These are phyloP conservation scores for Picochlorum sp. DNA, from an alignment of 139 green algal species.

Conservation along the genomic window DNA sequence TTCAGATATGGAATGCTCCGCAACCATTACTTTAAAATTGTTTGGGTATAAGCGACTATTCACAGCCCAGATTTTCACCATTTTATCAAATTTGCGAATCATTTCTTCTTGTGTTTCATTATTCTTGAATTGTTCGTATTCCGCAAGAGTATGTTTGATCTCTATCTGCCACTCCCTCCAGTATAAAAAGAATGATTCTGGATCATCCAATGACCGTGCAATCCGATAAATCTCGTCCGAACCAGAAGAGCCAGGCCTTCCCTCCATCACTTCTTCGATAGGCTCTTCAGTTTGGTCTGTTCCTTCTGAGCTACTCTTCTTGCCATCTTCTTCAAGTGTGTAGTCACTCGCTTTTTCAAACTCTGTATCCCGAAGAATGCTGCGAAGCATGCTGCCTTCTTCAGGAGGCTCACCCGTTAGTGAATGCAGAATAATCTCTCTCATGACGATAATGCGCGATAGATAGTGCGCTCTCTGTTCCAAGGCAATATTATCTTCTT, in stretches of 20 bases:
- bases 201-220: neutral
- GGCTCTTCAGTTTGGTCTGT: neutral
- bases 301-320: neutral
- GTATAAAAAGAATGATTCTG: neutral
- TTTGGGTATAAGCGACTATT: slow-evolving; percentile 1
- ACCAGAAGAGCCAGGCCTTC: neutral
- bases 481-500: neutral
- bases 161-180: slow-evolving; percentile 1
- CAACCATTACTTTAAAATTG: slow-evolving; percentile 1
- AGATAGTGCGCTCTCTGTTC: neutral
- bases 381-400: neutral
- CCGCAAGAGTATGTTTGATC: neutral
- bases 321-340: neutral
- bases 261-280: neutral
- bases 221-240: neutral
- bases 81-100: slow-evolving; percentile 1
- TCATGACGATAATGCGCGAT: neutral
- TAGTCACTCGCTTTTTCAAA: neutral
- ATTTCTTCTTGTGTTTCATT: neutral
- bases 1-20: neutral
- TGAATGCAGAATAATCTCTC: neutral
- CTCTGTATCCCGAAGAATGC: neutral
- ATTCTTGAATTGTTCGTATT: neutral
- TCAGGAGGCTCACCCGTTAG: neutral
- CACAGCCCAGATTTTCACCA: neutral